Evolutionary conservation across 306 rosid genomes (phyloP), one percentile per base, ranked within the genome.

Genomic region (Vigna nakashimae): DNA sequence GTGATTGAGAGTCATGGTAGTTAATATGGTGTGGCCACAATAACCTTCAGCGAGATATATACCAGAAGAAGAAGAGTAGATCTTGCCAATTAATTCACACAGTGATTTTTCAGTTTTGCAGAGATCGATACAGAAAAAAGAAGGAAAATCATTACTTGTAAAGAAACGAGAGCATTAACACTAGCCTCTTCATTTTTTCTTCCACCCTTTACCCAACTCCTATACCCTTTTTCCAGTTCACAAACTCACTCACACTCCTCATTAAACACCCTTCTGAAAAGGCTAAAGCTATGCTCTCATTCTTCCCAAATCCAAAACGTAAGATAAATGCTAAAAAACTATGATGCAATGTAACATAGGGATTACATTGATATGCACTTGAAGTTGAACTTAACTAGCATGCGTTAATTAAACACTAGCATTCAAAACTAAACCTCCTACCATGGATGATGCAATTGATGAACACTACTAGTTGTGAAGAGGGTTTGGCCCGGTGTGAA

Each of bases 401-500:
- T 66, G 72, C 71, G 73, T 71, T 26, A 65, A 69, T 40, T 42
- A 42, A 79, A 81, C 50, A 58, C 63, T 58, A 51, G 22, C 32
- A 65, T 42, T 55, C 65, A 70, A 84, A 59, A 50, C 67, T 56
- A 58, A 75, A 42, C 10, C 69, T 42, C 69, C 82, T 81, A 78
- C 82, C 74, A 65, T 64, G 28, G 48, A 52, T 69, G 8, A 9
- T 46, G 13, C 4, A 48, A 34, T 38, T 50, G 65, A 0, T 12
- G n/a, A 77, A 11, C 9, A 17, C 26, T 51, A 53, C 88, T 87
- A 91, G 88, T 92, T 94, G 79, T 94, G 97, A 83, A 94, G 98
- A 80, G 98, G 98, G 65, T 94, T 94, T 65, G 97, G 97, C 84
- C 97, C 98, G 0, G 96, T 94, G 63, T 88, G 98, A 82, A 94